These are phyloP conservation scores for Tolypocladium pustulatum DNA, from an alignment of 2,329 filamentous ascomycete species.

Conservation along the genomic window DNA sequence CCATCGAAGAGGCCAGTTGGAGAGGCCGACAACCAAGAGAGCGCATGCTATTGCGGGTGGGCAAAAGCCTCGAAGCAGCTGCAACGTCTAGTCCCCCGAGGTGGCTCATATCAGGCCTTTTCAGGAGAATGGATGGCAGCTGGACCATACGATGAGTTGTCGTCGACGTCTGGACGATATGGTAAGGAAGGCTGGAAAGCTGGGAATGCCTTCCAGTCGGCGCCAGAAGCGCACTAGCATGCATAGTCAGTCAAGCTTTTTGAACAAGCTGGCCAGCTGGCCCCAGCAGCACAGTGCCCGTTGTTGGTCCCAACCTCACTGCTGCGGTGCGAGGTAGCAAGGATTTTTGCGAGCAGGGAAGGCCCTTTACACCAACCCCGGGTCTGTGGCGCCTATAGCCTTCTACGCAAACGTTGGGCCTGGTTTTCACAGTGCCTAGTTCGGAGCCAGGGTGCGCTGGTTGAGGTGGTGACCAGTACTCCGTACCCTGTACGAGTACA, in stretches of 20 bases:
- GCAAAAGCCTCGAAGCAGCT: background rate
- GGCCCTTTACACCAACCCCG: background rate
- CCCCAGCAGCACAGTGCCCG: background rate
- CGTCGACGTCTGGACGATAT: background rate
- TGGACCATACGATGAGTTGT: background rate
- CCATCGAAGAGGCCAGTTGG: background rate
- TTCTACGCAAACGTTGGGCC: background rate
- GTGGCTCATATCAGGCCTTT: background rate
- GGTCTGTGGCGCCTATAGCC: background rate
- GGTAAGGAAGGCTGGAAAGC: background rate
- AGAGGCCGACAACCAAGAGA: background rate
- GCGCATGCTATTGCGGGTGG: background rate
- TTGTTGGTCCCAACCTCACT: background rate
- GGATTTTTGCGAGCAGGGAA: background rate
- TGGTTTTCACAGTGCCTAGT: background rate
- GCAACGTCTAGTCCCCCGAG: background rate
- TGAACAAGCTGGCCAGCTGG: background rate
- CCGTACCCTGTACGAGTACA: background rate
- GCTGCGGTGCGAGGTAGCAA: background rate
- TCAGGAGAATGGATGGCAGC: background rate
- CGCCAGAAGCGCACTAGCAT: background rate
- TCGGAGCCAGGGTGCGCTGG: background rate
- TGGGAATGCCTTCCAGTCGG: background rate
- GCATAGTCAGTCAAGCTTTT: background rate
- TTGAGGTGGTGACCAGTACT: background rate